Percentiles rank a stretch among this genome's conserved stretches.
phyloP scores from a whole-genome alignment of 148 eudicot genomes.

The Mesembryanthemum crystallinum region DNA sequence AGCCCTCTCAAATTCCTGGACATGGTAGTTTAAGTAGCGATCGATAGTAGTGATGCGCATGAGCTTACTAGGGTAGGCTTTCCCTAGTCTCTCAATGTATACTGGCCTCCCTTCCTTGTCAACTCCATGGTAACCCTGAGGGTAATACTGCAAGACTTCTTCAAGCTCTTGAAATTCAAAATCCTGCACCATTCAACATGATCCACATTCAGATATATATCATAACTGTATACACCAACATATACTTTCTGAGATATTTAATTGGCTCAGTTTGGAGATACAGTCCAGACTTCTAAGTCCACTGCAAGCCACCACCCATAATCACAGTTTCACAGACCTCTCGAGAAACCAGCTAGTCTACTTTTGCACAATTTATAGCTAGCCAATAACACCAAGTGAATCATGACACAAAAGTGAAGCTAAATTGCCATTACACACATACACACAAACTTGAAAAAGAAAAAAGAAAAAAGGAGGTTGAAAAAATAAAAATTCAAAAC shows the following conservation, averaged over 20 bases:
- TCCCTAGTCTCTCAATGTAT: constrained; percentile 78
- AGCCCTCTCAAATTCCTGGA: constrained; percentile 78
- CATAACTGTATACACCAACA: neutral
- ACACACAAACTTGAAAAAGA: no score
- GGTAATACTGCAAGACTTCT: constrained; percentile 68
- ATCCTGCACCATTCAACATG: constrained; percentile 39
- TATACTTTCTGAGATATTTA: neutral
- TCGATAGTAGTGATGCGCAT: constrained; percentile 65
- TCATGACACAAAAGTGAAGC: no score
- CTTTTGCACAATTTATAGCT: no score
- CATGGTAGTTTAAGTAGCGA: constrained; percentile 69
- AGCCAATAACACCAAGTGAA: no score
- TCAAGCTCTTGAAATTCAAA: constrained; percentile 69
- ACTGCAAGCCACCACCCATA: neutral
- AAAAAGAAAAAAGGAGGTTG: neutral
- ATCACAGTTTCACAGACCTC: no score
- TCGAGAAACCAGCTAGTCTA: no score
- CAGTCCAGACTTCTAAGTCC: neutral
- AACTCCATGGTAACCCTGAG: constrained; percentile 90
- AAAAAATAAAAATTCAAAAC: no score
- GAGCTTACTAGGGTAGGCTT: constrained; percentile 70
- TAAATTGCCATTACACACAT: no score
- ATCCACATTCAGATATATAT: neutral
- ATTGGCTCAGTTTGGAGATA: neutral
- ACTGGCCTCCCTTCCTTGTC: constrained; percentile 83